phyloP scores from a whole-genome alignment of 805 yeast species.

The Wickerhamiella musiphila region DNA sequence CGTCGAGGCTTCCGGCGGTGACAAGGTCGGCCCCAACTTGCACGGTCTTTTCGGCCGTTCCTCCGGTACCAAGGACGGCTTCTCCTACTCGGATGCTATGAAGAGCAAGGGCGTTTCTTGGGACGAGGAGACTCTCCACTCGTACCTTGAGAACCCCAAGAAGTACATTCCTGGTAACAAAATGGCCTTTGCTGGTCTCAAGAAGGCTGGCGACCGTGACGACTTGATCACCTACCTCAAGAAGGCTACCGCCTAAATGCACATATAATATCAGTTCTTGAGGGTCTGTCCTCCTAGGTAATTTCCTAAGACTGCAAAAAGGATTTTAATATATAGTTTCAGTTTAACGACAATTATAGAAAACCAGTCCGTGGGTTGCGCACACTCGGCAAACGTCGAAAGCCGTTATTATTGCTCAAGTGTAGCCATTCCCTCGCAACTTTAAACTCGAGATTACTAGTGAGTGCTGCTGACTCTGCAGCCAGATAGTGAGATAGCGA shows the following conservation, averaged over 20 bases:
- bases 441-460: too few species aligned
- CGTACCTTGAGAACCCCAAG: slow-evolving; percentile 98
- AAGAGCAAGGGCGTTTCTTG: slow-evolving; percentile 85
- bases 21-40: slow-evolving; percentile 98
- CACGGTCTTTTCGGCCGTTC: slow-evolving; percentile 86
- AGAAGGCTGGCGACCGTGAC: slow-evolving; percentile 97
- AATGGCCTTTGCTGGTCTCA: slow-evolving; percentile 99
- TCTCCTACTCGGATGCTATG: slow-evolving; percentile 96
- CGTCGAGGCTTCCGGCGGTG: slow-evolving; percentile 84
- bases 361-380: too few species aligned
- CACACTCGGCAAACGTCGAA: too few species aligned
- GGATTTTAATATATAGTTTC: too few species aligned
- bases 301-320: too few species aligned
- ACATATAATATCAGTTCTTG: background rate
- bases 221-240: slow-evolving; percentile 79
- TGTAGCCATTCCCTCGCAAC: too few species aligned
- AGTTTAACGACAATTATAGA: too few species aligned
- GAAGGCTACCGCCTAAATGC: slow-evolving; percentile 22
- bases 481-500: too few species aligned
- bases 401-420: too few species aligned
- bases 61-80: slow-evolving; percentile 85
- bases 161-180: slow-evolving; percentile 99
- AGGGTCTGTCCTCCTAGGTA: background rate
- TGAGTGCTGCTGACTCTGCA: too few species aligned
- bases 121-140: slow-evolving; percentile 76